Base-by-base conservation (phyloP, 2,329 filamentous ascomycete species). In the Chaetomium strumarium region DNA sequence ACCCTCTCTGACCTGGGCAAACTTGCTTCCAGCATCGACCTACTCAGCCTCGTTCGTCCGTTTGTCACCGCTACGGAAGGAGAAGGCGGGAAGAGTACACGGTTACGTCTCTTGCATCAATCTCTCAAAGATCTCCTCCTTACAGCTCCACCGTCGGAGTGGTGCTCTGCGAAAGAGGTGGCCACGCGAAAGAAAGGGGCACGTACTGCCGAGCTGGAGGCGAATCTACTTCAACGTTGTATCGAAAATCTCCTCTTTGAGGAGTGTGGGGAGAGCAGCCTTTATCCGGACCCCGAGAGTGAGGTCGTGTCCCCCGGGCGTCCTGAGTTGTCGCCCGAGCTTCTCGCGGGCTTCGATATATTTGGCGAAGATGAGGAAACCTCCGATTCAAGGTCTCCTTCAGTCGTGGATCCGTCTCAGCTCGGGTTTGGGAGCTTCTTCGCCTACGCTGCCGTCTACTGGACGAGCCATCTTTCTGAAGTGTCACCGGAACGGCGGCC, bases 71-170 rank as follows among this genome's bases (percentile, higher is more conserved):
- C 8, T 11, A n/a, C 24, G 11, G 3, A 39, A 7, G 20, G 24
- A 3, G 7, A 33, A 5, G 41, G 20, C 14, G 16, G 31, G 14
- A 37, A 19, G n/a, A 13, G 9, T 13, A 16, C 41, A 16, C 24
- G 36, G 7, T 19, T 46, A 17, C 41, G 49, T 29, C 49, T 51
- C 6, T 16, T 46, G 1, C 36, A 46, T 14, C 41, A 40, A 29
- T 51, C 42, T 33, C 34, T 51, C 34, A 33, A 40, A 24, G 48
- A 50, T 11, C 48, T 50, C 20, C 12, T 50, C 7, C 41, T 45
- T 24, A 31, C 24, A 12, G 41, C 20, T n/a, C 40, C 48, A 8
- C 48, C 48, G 10, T 7, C 12, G 1, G 16, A 38, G 11, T 43
- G 47, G 47, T 39, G 5, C 10, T 47, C 45, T 16, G 20, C 45